phyloP scores from a whole-genome alignment of 2,329 filamentous ascomycete genomes.

The Alternaria metachromatica region DNA sequence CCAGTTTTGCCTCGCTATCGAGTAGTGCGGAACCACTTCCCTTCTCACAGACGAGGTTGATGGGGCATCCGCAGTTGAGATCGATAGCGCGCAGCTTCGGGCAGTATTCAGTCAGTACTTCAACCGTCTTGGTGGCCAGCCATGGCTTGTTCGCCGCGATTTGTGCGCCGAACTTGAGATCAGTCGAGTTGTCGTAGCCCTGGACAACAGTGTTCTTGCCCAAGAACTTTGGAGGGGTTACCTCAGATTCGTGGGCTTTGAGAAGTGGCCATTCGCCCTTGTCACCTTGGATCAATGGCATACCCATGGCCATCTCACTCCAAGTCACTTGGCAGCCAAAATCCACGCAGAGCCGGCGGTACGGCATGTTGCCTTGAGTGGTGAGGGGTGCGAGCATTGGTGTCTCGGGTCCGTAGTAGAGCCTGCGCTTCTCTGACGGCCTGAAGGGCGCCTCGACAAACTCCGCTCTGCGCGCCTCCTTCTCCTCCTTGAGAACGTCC shows the following conservation, averaged over 20 bases:
- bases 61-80: conserved; percentile 95
- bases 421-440: conserved; percentile 88
- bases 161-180: conserved; percentile 89
- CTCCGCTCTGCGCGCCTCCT: conserved; percentile 74
- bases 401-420: conserved; percentile 95
- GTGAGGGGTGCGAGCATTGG: conserved; percentile 93
- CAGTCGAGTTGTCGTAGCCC: conserved; percentile 80
- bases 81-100: conserved; percentile 90
- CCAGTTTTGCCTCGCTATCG: conserved; percentile 85
- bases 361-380: conserved; percentile 95
- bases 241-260: conserved; percentile 88
- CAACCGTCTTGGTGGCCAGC: conserved; percentile 86
- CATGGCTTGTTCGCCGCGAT: conserved; percentile 92
- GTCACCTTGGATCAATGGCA: conserved; percentile 86
- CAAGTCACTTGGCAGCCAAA: conserved; percentile 93
- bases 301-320: conserved; percentile 96
- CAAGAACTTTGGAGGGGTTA: conserved; percentile 71
- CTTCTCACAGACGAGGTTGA: conserved; percentile 87
- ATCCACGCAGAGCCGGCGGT: conserved; percentile 86
- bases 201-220: conserved; percentile 66
- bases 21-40: conserved; percentile 91
- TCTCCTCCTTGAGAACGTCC: conserved; percentile 38
- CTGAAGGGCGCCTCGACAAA: conserved; percentile 87
- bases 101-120: conserved; percentile 76
- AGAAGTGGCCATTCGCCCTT: conserved; percentile 95